Base-by-base conservation (phyloP, 345 rosid species). In the Chamaenerion angustifolium region DNA sequence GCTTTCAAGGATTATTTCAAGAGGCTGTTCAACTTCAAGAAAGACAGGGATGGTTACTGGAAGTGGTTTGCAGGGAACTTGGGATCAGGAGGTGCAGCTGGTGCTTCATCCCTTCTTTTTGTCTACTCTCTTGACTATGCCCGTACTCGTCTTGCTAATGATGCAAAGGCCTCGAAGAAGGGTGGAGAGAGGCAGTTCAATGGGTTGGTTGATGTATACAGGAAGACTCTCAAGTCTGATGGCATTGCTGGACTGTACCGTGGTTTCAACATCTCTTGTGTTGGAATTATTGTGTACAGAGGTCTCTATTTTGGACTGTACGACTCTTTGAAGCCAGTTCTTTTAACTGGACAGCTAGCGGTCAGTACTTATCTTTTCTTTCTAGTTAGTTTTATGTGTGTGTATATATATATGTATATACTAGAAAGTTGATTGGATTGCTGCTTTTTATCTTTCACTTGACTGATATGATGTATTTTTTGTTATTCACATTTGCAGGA, bases 41-140 rank as follows among this genome's bases (percentile, higher is more conserved):
- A 63, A 43, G 68, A 63, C 54, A 51, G 18, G 43, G 68, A 63
- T 56, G 62, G 61, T 27, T 62, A 62, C 42, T 62, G 66, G 66
- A 62, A 62, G 25, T 62, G 66, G 66, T 62, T 62, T 56, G 66
- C 66, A 31, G 66, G 66, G 17, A 62, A 62, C 45, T 35, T 62
- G 56, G 66, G 50, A 25, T 56, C 68, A 31, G 68, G 68, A 44
- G 68, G 68, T 15, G 52, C 45, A 44, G 68, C 68, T 46, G 68
- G 68, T 37, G 68, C 68, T 41, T 56, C 68, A 12, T 63, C 68
- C 6, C 62, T 56, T 11, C 17, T 63, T 0, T 57, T 63, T 51
- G 62, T 63, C 13, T 63, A 63, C 37, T 57, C 62, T 10, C 44
- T 63, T 45, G 68, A 63, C 43, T 63, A 57, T 57, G 68, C 68